These are phyloP conservation scores for Ustilago vetiveriae DNA, from an alignment of 1,284 basidiomycete genomes.

Conservation along the genomic window DNA sequence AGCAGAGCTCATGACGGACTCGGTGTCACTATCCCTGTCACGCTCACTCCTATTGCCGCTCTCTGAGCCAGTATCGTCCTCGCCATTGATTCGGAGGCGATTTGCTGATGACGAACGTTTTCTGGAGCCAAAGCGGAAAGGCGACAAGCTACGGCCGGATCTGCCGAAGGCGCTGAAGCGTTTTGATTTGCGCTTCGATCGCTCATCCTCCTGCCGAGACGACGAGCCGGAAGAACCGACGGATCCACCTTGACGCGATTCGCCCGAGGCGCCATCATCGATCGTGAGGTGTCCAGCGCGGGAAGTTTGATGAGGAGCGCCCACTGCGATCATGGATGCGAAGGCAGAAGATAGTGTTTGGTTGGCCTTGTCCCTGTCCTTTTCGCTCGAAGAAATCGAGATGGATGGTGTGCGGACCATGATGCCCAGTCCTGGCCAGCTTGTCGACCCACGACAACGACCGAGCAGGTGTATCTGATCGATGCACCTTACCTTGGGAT, in stretches of 20 bases:
- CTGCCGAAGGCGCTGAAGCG: slow-evolving; percentile 29
- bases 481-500: too few relatives aligned
- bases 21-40: slow-evolving; percentile 42
- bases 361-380: slow-evolving; percentile 23
- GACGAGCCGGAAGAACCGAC: slow-evolving; percentile 1
- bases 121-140: slow-evolving; percentile 33
- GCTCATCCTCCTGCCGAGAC: slow-evolving; percentile 11
- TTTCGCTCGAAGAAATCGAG: slow-evolving; percentile 22
- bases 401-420: slow-evolving; percentile 38
- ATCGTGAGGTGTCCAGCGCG: slow-evolving; percentile 27
- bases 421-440: background rate
- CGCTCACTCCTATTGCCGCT: slow-evolving; percentile 18
- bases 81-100: slow-evolving; percentile 23
- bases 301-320: slow-evolving; percentile 25
- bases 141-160: slow-evolving; percentile 36
- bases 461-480: too few relatives aligned
- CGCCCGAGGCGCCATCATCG: slow-evolving; percentile 18
- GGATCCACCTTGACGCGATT: slow-evolving; percentile 6
- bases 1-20: slow-evolving; percentile 31
- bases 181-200: slow-evolving; percentile 14
- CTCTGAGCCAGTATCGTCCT: slow-evolving; percentile 22
- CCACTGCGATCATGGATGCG: slow-evolving; percentile 42
- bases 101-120: slow-evolving; percentile 31
- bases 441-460: background rate
- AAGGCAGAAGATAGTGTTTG: slow-evolving; percentile 40